Evolutionary conservation across 2,329 filamentous ascomycete species (phyloP).

Genomic region (Colletotrichum brevisporum): DNA sequence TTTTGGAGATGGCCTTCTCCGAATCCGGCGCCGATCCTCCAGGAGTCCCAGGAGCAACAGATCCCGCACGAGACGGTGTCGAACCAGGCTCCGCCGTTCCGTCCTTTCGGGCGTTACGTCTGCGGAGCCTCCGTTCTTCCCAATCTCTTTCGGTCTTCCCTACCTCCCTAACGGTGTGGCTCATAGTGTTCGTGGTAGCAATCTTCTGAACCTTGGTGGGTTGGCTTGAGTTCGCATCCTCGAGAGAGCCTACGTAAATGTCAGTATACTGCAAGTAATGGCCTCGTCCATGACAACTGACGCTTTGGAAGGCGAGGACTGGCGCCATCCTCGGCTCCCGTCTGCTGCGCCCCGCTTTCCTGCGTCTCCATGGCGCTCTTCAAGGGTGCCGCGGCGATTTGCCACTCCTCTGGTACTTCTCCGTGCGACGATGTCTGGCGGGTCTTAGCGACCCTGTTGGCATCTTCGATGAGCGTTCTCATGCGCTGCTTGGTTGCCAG

Average conservation of each 20-base stretch:
- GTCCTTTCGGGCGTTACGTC: conserved; percentile 74
- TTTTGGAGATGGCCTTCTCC: conserved; percentile 84
- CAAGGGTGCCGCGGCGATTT: conserved; percentile 74
- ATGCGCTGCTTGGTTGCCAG: conserved; percentile 86
- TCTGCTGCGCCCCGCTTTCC: conserved; percentile 45
- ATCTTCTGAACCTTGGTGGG: conserved; percentile 63
- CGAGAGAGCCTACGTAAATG: conserved; percentile 54
- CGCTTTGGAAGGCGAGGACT: conserved; percentile 72
- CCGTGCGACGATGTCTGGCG: conserved; percentile 87
- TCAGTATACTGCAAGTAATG: conserved; percentile 30
- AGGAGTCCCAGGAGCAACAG: conserved; percentile 72
- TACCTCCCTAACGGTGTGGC: conserved; percentile 70
- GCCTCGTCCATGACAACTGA: conserved; percentile 55
- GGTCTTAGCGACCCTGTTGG: conserved; percentile 77
- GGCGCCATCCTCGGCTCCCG: conserved; percentile 60
- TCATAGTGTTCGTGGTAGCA: conserved; percentile 63
- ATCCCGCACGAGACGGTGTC: conserved; percentile 66
- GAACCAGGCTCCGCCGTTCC: conserved; percentile 66
- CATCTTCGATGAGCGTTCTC: conserved; percentile 82
- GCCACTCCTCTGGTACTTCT: conserved; percentile 81
- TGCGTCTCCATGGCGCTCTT: conserved; percentile 49
- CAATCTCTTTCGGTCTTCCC: conserved; percentile 76
- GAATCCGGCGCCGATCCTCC: conserved; percentile 74
- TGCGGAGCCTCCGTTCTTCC: conserved; percentile 80
- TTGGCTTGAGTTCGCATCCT: conserved; percentile 51